These are phyloP conservation scores for Vitis riparia DNA, from an alignment of 164 flowering plant genomes.

Conservation along the genomic window DNA sequence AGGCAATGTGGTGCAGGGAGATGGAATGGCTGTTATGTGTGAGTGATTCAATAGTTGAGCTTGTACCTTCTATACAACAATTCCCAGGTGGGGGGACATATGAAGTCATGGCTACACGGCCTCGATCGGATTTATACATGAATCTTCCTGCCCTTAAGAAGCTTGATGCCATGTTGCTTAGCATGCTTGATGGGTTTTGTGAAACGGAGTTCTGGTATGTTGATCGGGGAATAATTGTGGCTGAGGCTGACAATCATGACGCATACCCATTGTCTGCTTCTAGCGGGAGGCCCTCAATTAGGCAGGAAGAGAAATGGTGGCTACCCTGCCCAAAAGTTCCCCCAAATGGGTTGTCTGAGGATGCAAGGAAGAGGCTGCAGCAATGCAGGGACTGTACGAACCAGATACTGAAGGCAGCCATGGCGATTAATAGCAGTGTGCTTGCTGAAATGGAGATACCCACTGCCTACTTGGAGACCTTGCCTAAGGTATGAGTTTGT, in stretches of 20 bases:
- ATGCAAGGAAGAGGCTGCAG: slow-evolving; percentile 59
- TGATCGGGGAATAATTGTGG: slow-evolving; percentile 49
- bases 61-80: slow-evolving; percentile 58
- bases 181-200: slow-evolving; percentile 61
- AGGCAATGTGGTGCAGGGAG: slow-evolving; percentile 70
- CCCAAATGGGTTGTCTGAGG: slow-evolving; percentile 54
- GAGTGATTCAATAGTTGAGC: slow-evolving; percentile 68
- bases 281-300: slow-evolving; percentile 53
- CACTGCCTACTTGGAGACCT: slow-evolving; percentile 46
- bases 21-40: slow-evolving; percentile 71
- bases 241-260: slow-evolving; percentile 38
- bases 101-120: slow-evolving; percentile 65
- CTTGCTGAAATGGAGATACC: slow-evolving; percentile 80
- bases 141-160: slow-evolving; percentile 73
- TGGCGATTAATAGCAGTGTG: slow-evolving; percentile 66
- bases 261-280: slow-evolving; percentile 15
- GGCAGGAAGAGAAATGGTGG: slow-evolving; percentile 88
- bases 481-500: slow-evolving; percentile 57
- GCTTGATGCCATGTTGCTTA: slow-evolving; percentile 65
- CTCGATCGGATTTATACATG: slow-evolving; percentile 54
- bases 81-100: slow-evolving; percentile 64
- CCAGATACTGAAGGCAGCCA: slow-evolving; percentile 70
- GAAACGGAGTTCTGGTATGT: slow-evolving; percentile 65
- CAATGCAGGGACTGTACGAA: slow-evolving; percentile 59
- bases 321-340: slow-evolving; percentile 67